Evolutionary conservation across 768 basidiomycete genomes (phyloP), one percentile per base, ranked within the genome.

Genomic region (Russula griseocarnosa): DNA sequence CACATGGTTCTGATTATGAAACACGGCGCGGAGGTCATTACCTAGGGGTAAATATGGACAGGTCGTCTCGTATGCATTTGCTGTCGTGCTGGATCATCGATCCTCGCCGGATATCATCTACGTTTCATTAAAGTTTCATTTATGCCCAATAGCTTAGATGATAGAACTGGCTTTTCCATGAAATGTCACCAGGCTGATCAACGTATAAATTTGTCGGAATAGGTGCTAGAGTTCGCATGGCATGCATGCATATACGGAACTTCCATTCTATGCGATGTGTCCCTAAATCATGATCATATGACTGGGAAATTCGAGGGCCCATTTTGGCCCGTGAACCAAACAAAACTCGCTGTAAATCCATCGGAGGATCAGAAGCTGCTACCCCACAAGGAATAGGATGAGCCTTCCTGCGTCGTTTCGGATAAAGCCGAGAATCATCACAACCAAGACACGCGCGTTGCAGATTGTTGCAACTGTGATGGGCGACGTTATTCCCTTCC

Each of bases 1-100:
- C 92, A 95, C 73, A 94, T 87, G 83, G 77, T 97, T 8, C 77
- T 94, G 32, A 90, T 96, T 59, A 94, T 92, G 1, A 80, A 92
- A 38, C 75, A 71, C 7, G 91, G 91, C 0, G 85, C 78, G n/a
- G 90, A 94, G 3, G 83, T 95, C 6, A 77, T 96, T 36, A 96
- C 94, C 18, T 67, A 65, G 34, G 56, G 55, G 24, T 56, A 44
- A 11, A 54, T 22, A 14, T 26, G 13, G 40, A 32, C 38, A 30
- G 36, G 47, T 49, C 22, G 49, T 26, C 30, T 30, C 30, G 30
- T 30, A 49, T 44, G 44, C 22, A 5, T n/a, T 36, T n/a, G 53
- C 34, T 28, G 40, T 44, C 14, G 55, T 26, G 38, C 24, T 42
- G 55, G n/a, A n/a, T n/a, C n/a, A n/a, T n/a, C n/a, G n/a, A n/a